phyloP scores from a whole-genome alignment of 805 yeast species.

The Huiozyma naganishii region DNA sequence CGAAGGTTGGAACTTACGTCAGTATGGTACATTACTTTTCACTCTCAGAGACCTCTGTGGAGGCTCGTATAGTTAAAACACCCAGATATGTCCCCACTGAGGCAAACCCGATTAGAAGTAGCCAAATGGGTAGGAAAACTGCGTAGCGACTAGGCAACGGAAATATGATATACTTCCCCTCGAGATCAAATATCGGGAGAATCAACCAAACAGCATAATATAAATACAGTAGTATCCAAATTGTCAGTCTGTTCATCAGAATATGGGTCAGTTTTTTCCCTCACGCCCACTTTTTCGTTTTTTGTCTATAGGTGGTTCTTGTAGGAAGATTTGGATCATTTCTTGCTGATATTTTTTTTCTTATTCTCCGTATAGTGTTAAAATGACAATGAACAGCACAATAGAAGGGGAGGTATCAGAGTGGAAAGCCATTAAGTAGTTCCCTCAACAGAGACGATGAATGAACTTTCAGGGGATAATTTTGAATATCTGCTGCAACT shows the following conservation, averaged over 20 bases:
- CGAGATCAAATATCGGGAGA: slow-evolving; percentile 24
- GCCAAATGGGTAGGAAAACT: slow-evolving; percentile 21
- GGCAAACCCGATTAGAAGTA: slow-evolving; percentile 18
- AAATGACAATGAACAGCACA: no score
- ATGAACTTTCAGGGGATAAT: slow-evolving; percentile 13
- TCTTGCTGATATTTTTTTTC: no score
- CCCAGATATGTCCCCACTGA: slow-evolving; percentile 23
- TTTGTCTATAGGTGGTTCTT: no score
- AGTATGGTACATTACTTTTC: no score
- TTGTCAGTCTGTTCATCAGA: slow-evolving; percentile 16
- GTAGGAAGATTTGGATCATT: no score
- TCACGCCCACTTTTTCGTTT: no score
- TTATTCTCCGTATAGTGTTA: no score
- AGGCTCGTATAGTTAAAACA: slow-evolving; percentile 7
- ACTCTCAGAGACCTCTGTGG: no score
- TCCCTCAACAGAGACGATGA: neutral
- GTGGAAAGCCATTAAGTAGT: no score
- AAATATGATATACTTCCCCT: slow-evolving; percentile 9
- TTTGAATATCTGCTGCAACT: slow-evolving; percentile 22
- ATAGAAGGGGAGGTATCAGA: no score
- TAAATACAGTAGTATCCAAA: slow-evolving; percentile 12
- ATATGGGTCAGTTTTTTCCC: no score
- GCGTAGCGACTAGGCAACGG: slow-evolving; percentile 26
- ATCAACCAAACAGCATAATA: slow-evolving; percentile 25
- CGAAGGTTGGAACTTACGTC: no score